phyloP scores from a whole-genome alignment of 306 rosid species.

The Cucurbita maxima region DNA sequence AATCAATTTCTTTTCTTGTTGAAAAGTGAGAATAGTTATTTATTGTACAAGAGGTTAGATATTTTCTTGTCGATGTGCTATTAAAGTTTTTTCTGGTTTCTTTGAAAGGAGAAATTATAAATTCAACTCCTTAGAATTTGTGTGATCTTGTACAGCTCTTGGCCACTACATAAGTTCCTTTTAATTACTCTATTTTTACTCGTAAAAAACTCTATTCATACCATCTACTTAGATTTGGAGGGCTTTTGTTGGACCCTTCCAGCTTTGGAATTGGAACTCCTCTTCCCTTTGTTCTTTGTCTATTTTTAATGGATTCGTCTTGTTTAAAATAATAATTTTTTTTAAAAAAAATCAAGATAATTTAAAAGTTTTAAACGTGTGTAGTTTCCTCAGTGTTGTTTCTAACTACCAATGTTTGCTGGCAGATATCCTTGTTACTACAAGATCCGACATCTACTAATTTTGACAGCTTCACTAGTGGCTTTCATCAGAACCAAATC shows the following conservation, averaged over 20 bases:
- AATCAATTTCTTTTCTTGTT: too few relatives aligned
- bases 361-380: background rate
- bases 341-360: background rate
- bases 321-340: background rate
- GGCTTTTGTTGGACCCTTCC: background rate
- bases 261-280: background rate
- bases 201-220: background rate
- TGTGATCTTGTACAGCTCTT: background rate
- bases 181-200: background rate
- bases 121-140: too few relatives aligned
- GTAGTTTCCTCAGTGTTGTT: background rate
- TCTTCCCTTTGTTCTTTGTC: background rate
- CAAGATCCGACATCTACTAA: slow-evolving; percentile 33
- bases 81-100: too few relatives aligned
- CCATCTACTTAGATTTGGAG: background rate
- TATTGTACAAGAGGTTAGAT: too few relatives aligned
- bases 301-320: background rate
- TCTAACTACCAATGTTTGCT: background rate
- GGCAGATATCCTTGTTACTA: slow-evolving; percentile 69
- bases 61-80: too few relatives aligned
- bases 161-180: background rate
- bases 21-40: too few relatives aligned
- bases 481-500: slow-evolving; percentile 25
- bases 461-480: slow-evolving; percentile 18
- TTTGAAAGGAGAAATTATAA: too few relatives aligned